Percentiles rank a stretch among this genome's conserved stretches.
Evolutionary conservation across 2,329 filamentous ascomycete genomes (phyloP).

Genomic region (Claviceps arundinis): DNA sequence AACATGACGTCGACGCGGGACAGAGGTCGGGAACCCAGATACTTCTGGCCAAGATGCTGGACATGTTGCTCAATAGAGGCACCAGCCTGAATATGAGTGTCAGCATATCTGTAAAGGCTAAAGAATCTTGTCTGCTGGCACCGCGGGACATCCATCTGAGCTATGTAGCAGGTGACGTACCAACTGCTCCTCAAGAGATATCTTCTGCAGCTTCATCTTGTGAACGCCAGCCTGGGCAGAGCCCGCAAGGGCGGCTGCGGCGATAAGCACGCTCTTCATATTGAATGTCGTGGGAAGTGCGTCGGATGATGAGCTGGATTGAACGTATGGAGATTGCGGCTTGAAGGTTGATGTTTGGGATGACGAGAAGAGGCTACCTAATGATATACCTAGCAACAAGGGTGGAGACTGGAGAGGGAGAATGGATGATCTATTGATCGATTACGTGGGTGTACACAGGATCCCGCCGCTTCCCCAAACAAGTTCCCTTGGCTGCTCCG

Average conservation of each 20-base stretch:
- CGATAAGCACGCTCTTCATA: constrained; percentile 80
- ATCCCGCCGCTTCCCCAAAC: not conserved
- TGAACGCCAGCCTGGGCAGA: constrained; percentile 76
- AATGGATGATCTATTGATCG: not conserved
- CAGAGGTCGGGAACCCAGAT: constrained; percentile 66
- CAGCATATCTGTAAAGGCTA: not conserved
- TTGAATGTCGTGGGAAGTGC: constrained; percentile 20
- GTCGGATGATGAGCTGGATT: not conserved
- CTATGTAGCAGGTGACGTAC: constrained; percentile 37
- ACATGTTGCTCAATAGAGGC: constrained; percentile 72
- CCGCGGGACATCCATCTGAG: not conserved
- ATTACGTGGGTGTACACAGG: not conserved
- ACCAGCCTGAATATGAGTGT: constrained; percentile 40
- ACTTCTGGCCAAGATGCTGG: constrained; percentile 83
- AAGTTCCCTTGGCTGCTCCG: not conserved
- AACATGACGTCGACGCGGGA: constrained; percentile 65
- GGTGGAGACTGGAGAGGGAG: not conserved
- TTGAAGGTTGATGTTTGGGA: not conserved
- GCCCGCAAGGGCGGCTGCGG: constrained; percentile 70
- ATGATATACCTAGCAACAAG: not conserved
- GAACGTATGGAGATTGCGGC: not conserved
- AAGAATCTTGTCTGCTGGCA: constrained; percentile 2
- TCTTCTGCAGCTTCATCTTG: constrained; percentile 97
- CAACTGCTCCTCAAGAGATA: constrained; percentile 82
- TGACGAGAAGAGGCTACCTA: not conserved